phyloP scores from a whole-genome alignment of 371 early-diverging fungal species.

The Circinella umbellata region DNA sequence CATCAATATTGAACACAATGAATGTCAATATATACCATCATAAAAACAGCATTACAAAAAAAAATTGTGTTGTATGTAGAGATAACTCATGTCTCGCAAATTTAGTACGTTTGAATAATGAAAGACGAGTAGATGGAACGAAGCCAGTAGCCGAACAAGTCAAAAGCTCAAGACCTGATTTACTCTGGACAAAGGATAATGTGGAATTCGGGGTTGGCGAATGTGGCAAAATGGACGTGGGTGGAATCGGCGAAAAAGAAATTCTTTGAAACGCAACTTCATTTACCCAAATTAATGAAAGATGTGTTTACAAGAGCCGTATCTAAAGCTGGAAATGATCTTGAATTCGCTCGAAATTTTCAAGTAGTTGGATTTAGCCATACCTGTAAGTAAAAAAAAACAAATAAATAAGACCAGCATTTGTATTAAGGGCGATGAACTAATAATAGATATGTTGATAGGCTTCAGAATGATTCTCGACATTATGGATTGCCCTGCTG shows the following conservation, averaged over 20 bases:
- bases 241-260: conserved; percentile 7
- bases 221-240: conserved; percentile 2
- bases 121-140: not conserved
- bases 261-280: not conserved
- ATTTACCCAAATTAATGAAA: conserved; percentile 6
- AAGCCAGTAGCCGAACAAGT: not conserved
- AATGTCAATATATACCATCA: too few species aligned
- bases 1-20: too few species aligned
- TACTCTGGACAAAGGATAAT: conserved; percentile 3
- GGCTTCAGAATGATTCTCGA: too few species aligned
- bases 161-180: not conserved
- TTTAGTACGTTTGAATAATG: not conserved
- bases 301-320: conserved; percentile 7
- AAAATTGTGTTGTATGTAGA: not conserved
- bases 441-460: too few species aligned
- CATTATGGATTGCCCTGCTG: too few species aligned
- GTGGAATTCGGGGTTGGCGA: conserved; percentile 9
- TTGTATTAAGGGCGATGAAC: too few species aligned
- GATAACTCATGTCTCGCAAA: conserved; percentile 1
- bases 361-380: too few species aligned
- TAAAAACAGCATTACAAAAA: too few species aligned
- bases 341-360: too few species aligned
- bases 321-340: too few species aligned
- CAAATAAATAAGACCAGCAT: too few species aligned
- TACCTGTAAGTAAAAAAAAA: too few species aligned